A percentile compares a stretch with the other conserved stretches of the same genome.
Evolutionary conservation across 2,329 filamentous ascomycete genomes (phyloP).

Genomic region (Exophiala dermatitidis): DNA sequence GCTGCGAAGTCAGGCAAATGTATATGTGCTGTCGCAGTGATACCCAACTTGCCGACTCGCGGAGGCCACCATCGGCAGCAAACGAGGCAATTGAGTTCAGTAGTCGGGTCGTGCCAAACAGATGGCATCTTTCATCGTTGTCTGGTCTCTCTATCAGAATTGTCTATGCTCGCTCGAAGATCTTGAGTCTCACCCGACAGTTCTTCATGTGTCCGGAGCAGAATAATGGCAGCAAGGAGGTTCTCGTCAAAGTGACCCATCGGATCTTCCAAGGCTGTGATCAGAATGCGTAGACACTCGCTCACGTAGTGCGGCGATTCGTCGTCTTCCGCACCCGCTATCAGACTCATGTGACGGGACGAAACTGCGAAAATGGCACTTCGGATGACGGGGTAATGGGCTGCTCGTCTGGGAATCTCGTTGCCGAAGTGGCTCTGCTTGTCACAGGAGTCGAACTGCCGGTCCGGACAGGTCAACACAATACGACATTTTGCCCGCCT

Average conservation of each 20-base stretch:
- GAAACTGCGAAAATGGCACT: constrained; percentile 44
- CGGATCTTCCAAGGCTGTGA: constrained; percentile 39
- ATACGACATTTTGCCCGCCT: background rate
- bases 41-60: constrained; percentile 39
- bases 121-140: constrained; percentile 34
- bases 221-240: constrained; percentile 44
- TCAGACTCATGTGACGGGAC: constrained; percentile 40
- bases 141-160: background rate
- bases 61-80: constrained; percentile 36
- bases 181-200: constrained; percentile 20
- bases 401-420: constrained; percentile 42
- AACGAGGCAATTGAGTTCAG: constrained; percentile 36
- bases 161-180: background rate
- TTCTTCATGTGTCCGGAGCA: constrained; percentile 46
- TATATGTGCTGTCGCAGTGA: constrained; percentile 39
- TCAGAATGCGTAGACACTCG: constrained; percentile 42
- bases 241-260: constrained; percentile 41
- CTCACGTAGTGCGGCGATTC: constrained; percentile 42
- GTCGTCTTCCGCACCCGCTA: constrained; percentile 35
- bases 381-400: constrained; percentile 42
- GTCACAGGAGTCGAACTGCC: constrained; percentile 34
- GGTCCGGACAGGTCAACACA: background rate
- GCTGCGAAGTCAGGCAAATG: constrained; percentile 34
- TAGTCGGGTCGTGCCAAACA: constrained; percentile 35
- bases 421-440: constrained; percentile 37